Conservation (phyloP, 192 early-diverging fungal genomes). For the Diversispora epigaea region DNA sequence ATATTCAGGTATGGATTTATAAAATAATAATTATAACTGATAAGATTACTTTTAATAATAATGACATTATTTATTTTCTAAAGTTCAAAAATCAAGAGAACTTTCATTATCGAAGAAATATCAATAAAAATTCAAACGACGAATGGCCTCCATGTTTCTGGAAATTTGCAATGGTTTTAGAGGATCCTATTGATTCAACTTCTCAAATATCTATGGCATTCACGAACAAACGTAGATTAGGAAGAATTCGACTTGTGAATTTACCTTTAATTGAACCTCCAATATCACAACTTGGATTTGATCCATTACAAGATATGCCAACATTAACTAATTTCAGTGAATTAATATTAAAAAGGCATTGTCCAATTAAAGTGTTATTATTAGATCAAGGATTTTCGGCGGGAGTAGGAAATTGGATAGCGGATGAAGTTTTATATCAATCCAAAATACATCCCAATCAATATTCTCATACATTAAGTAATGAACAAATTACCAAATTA, state of each 20-base stretch:
- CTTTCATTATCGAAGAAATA: conserved; percentile 32
- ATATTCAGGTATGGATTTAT: conserved; percentile 37
- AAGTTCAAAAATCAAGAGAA: conserved; percentile 36
- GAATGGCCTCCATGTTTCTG: conserved; percentile 71
- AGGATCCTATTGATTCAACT: conserved; percentile 10
- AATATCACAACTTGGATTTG: conserved; percentile 73
- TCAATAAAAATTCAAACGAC: conserved; percentile 30
- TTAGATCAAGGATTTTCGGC: conserved; percentile 76
- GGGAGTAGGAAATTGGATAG: conserved; percentile 87
- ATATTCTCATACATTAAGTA: conserved; percentile 47
- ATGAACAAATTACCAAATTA: conserved; percentile 47
- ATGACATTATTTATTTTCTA: conserved; percentile 30
- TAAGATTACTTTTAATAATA: conserved; percentile 16
- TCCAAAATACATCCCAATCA: conserved; percentile 70
- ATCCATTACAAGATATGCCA: conserved; percentile 65
- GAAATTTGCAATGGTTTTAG: conserved; percentile 60
- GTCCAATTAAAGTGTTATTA: conserved; percentile 72
- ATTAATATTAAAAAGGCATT: conserved; percentile 39
- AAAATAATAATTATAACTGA: neutral
- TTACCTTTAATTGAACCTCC: conserved; percentile 49
- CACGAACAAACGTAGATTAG: conserved; percentile 69
- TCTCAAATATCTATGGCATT: conserved; percentile 45
- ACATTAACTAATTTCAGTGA: conserved; percentile 46
- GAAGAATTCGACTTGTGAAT: conserved; percentile 60
- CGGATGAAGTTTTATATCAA: conserved; percentile 80